phyloP scores from a whole-genome alignment of 1,284 basidiomycete genomes.

The Cutaneotrichosporon mucoides region DNA sequence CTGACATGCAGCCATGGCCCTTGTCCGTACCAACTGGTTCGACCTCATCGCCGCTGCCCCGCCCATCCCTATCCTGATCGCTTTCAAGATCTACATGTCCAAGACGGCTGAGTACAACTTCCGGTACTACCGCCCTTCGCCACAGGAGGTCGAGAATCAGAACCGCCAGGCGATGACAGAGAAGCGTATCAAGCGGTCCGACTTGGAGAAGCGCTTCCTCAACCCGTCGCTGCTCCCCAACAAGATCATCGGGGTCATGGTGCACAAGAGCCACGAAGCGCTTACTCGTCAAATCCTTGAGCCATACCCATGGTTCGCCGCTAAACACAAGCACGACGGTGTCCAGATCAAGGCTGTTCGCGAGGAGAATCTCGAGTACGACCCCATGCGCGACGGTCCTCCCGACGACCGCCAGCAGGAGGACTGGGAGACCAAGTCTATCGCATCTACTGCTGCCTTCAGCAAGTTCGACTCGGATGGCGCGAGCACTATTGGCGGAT shows the following conservation, averaged over 20 bases:
- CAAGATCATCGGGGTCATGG: slow-evolving; percentile 49
- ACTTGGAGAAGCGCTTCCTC: slow-evolving; percentile 52
- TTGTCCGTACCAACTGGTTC: slow-evolving; percentile 68
- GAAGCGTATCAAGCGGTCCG: slow-evolving; percentile 48
- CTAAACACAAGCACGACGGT: slow-evolving; percentile 34
- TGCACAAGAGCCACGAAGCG: slow-evolving; percentile 48
- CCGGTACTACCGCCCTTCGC: slow-evolving; percentile 59
- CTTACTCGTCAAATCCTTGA: slow-evolving; percentile 43
- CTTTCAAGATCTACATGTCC: slow-evolving; percentile 77
- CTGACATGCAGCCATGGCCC: slow-evolving; percentile 64
- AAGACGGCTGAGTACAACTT: slow-evolving; percentile 66
- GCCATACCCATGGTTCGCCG: slow-evolving; percentile 47
- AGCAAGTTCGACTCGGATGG: neutral
- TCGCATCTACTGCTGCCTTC: slow-evolving; percentile 31
- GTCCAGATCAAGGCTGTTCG: slow-evolving; percentile 45
- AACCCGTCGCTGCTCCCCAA: slow-evolving; percentile 52
- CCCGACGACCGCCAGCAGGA: slow-evolving; percentile 23
- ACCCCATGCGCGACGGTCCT: slow-evolving; percentile 39
- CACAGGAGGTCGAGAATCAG: slow-evolving; percentile 47
- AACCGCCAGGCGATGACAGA: slow-evolving; percentile 26
- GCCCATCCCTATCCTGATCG: slow-evolving; percentile 67
- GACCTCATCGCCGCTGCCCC: slow-evolving; percentile 56
- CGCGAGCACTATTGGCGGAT: neutral
- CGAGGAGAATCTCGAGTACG: slow-evolving; percentile 50
- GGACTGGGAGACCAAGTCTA: slow-evolving; percentile 43